Conservation (phyloP, 495 filamentous ascomycete species). For the Penicillium paxilli region DNA sequence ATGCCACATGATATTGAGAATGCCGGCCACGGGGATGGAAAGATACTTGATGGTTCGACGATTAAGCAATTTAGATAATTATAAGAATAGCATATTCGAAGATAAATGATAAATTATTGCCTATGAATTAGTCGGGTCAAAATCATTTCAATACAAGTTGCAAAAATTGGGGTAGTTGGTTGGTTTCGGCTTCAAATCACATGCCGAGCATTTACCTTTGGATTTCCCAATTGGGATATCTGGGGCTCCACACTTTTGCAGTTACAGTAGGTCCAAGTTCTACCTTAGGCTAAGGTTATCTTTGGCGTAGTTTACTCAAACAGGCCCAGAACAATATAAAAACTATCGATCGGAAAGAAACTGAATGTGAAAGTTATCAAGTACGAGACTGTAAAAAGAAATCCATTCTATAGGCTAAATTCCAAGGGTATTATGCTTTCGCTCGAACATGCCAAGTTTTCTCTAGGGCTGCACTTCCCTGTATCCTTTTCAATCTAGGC, state of each 20-base stretch:
- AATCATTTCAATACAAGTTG: background rate
- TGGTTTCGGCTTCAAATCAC: slow-evolving; percentile 14
- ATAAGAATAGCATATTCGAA: too few relatives aligned
- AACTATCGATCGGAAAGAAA: background rate
- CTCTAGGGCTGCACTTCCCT: background rate
- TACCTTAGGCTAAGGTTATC: too few relatives aligned
- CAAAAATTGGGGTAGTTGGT: too few relatives aligned
- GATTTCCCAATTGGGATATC: too few relatives aligned
- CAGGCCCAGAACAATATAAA: too few relatives aligned
- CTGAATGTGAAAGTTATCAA: background rate
- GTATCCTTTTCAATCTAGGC: background rate
- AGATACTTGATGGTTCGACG: too few relatives aligned
- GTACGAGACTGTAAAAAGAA: background rate
- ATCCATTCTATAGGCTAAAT: background rate
- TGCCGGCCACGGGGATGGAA: too few relatives aligned
- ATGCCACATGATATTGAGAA: too few relatives aligned
- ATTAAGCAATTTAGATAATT: too few relatives aligned
- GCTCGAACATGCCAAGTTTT: slow-evolving; percentile 1
- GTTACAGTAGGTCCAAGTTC: too few relatives aligned
- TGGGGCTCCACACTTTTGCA: background rate
- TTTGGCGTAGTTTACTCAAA: too few relatives aligned
- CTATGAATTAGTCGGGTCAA: background rate
- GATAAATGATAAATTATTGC: background rate
- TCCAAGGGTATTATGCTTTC: slow-evolving; percentile 11
- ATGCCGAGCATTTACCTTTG: slow-evolving; percentile 14